A percentile compares a stretch with the other conserved stretches of the same genome.
Conservation (phyloP, 2,329 filamentous ascomycete genomes). For the Ophiocordyceps australis region DNA sequence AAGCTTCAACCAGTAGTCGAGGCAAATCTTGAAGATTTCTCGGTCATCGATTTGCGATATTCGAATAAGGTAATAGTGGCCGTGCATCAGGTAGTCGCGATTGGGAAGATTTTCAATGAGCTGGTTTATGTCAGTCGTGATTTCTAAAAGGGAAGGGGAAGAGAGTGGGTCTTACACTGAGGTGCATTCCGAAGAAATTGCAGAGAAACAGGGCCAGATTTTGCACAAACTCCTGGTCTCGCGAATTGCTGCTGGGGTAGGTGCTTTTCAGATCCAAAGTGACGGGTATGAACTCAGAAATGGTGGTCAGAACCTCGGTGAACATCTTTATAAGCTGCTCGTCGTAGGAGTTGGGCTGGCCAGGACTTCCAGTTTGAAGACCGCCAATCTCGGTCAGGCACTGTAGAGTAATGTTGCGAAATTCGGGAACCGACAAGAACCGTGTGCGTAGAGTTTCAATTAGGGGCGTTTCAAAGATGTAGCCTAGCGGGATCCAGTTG, state of each 20-base stretch:
- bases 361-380: slow-evolving; percentile 61
- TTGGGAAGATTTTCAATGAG: slow-evolving; percentile 94
- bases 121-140: slow-evolving; percentile 18
- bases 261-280: slow-evolving; percentile 80
- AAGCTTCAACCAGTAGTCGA: slow-evolving; percentile 98
- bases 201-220: slow-evolving; percentile 90
- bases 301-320: slow-evolving; percentile 83
- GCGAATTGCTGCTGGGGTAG: slow-evolving; percentile 78
- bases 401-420: slow-evolving; percentile 91
- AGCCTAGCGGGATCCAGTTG: slow-evolving; percentile 97
- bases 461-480: slow-evolving; percentile 94
- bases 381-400: slow-evolving; percentile 95
- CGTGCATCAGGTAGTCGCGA: slow-evolving; percentile 83
- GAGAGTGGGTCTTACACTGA: slow-evolving; percentile 38
- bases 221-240: slow-evolving; percentile 94
- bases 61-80: slow-evolving; percentile 93
- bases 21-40: slow-evolving; percentile 97
- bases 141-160: background rate
- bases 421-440: slow-evolving; percentile 85
- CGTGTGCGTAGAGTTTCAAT: slow-evolving; percentile 87
- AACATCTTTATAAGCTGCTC: slow-evolving; percentile 98
- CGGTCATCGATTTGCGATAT: slow-evolving; percentile 98
- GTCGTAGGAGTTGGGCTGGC: slow-evolving; percentile 58
- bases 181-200: slow-evolving; percentile 90
- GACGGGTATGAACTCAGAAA: slow-evolving; percentile 83